These are phyloP conservation scores for Cucurbita argyrosperma DNA, from an alignment of 306 rosid species.

Conservation along the genomic window DNA sequence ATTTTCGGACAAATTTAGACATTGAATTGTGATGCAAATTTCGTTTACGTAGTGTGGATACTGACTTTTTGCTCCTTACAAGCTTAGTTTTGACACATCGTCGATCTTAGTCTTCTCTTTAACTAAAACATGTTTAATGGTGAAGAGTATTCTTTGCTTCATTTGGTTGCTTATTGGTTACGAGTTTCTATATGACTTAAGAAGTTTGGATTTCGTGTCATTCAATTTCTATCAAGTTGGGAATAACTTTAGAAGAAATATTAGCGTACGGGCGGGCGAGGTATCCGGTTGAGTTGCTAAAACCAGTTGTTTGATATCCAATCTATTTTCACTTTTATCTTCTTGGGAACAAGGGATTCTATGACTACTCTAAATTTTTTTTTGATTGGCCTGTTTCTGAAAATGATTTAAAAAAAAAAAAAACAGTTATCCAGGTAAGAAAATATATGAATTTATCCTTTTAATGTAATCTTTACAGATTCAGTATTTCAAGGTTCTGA, in stretches of 20 bases:
- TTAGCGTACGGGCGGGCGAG: background rate
- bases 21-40: background rate
- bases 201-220: background rate
- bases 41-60: background rate
- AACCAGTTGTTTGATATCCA: background rate
- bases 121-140: background rate
- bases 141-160: background rate
- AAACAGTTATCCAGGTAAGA: background rate
- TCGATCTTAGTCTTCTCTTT: background rate
- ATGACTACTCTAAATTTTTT: background rate
- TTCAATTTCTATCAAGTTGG: background rate
- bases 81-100: background rate
- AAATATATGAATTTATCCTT: background rate
- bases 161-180: background rate
- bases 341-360: background rate
- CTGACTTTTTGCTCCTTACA: background rate
- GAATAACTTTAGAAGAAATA: background rate
- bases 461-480: background rate
- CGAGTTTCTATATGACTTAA: background rate
- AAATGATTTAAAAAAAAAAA: background rate
- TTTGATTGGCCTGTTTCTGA: background rate
- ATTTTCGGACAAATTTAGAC: background rate
- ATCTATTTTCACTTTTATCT: background rate
- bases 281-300: background rate
- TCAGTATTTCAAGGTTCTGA: background rate